A percentile compares a stretch with the other conserved stretches of the same genome.
phyloP scores from a whole-genome alignment of 306 rosid species.

The Rosa persica region DNA sequence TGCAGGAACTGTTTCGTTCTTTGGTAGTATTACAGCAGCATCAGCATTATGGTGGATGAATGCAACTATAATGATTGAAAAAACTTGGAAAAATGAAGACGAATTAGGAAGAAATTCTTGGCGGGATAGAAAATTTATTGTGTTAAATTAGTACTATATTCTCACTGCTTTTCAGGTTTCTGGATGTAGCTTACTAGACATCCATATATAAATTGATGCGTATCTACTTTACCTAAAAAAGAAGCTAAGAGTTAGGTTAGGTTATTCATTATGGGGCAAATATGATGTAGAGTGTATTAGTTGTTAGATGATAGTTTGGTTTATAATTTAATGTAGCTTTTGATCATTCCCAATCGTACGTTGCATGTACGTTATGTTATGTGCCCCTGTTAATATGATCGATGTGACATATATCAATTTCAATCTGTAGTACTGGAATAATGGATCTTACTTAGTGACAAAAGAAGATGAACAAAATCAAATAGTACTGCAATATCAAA shows the following conservation, averaged over 20 bases:
- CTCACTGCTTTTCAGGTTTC: neutral
- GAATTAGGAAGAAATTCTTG: slow-evolving; percentile 13
- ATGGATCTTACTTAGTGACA: neutral
- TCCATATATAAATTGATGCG: too few relatives aligned
- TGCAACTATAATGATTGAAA: slow-evolving; percentile 6
- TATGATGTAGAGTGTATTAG: neutral
- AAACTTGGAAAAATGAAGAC: slow-evolving; percentile 11
- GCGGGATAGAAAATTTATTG: slow-evolving; percentile 11
- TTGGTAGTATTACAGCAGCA: slow-evolving; percentile 21
- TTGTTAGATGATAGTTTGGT: slow-evolving; percentile 8
- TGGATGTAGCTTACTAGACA: neutral
- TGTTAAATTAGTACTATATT: neutral
- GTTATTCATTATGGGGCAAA: neutral
- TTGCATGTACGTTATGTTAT: too few relatives aligned
- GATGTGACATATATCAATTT: neutral
- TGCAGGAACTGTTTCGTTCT: slow-evolving; percentile 53
- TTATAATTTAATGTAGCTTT: neutral
- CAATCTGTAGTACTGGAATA: neutral
- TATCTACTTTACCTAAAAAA: neutral
- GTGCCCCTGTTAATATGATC: neutral
- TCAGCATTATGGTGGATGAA: slow-evolving; percentile 8
- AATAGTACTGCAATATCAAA: neutral
- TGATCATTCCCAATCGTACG: neutral
- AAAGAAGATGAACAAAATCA: neutral
- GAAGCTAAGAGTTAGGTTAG: neutral